These are phyloP conservation scores for Ustilago bromivora DNA, from an alignment of 1,284 basidiomycete species.

Conservation along the genomic window DNA sequence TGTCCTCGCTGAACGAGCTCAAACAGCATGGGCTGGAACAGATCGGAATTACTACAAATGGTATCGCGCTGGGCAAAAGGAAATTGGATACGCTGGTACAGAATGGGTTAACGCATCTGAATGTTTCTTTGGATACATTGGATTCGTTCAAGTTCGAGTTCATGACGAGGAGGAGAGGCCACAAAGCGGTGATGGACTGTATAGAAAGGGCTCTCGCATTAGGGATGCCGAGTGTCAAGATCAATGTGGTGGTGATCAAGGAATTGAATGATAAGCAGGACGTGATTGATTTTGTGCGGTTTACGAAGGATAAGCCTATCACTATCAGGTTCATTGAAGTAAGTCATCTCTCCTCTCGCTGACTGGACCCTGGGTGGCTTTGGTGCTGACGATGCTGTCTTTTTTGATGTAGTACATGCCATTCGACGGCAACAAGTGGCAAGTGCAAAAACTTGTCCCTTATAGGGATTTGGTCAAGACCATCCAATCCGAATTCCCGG, in stretches of 20 bases:
- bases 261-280: slow-evolving; percentile 81
- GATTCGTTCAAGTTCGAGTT: slow-evolving; percentile 88
- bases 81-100: slow-evolving; percentile 77
- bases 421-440: slow-evolving; percentile 85
- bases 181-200: slow-evolving; percentile 79
- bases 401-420: slow-evolving; percentile 78
- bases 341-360: neutral
- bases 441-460: slow-evolving; percentile 80
- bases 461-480: slow-evolving; percentile 52
- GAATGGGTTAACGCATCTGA: slow-evolving; percentile 84
- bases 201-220: slow-evolving; percentile 76
- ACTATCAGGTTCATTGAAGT: slow-evolving; percentile 85
- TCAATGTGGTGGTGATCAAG: slow-evolving; percentile 85
- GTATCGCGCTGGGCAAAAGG: slow-evolving; percentile 78
- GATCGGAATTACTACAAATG: slow-evolving; percentile 88
- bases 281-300: slow-evolving; percentile 80
- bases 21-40: slow-evolving; percentile 76
- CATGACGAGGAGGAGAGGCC: slow-evolving; percentile 79
- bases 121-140: slow-evolving; percentile 80
- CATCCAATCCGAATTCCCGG: slow-evolving; percentile 41
- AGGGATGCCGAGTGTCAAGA: slow-evolving; percentile 75
- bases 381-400: neutral
- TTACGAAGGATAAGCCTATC: slow-evolving; percentile 77
- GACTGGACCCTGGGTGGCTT: neutral
- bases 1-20: slow-evolving; percentile 69